Evolutionary conservation across 371 early-diverging fungal species (phyloP).

Genomic region (Mortierella sp.): DNA sequence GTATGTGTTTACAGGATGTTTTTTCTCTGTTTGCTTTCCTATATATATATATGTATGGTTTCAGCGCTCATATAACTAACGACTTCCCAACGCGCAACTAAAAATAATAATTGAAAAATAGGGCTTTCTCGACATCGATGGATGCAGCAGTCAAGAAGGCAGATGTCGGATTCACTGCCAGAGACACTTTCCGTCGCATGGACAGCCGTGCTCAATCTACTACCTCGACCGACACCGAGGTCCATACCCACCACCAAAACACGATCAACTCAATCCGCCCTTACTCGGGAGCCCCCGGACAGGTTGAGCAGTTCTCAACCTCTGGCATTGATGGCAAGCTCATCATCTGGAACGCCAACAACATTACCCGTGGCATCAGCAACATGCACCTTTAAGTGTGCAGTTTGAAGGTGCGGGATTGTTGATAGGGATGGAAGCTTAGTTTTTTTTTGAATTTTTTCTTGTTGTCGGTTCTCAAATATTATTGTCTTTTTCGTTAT

Average conservation of each 20-base stretch:
- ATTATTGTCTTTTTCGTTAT: too few species aligned
- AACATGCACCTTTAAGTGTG: constrained; percentile 40
- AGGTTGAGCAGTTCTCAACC: constrained; percentile 83
- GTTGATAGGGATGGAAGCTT: neutral
- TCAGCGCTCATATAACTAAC: neutral
- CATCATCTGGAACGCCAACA: constrained; percentile 79
- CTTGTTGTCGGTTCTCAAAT: too few species aligned
- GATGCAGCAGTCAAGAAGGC: constrained; percentile 80
- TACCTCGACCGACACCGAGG: constrained; percentile 73
- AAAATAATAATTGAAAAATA: constrained; percentile 20
- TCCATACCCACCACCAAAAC: constrained; percentile 93
- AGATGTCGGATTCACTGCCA: constrained; percentile 72
- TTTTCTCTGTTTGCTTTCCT: neutral
- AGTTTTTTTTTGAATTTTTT: neutral
- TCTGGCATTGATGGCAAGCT: constrained; percentile 94
- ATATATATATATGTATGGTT: constrained; percentile 1
- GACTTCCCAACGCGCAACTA: neutral
- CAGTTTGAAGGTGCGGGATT: neutral
- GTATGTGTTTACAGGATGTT: constrained; percentile 53
- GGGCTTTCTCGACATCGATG: constrained; percentile 81
- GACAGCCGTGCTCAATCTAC: constrained; percentile 85
- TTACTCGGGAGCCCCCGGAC: constrained; percentile 69
- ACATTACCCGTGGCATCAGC: constrained; percentile 31
- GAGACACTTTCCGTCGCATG: constrained; percentile 94
- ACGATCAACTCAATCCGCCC: constrained; percentile 88